Evolutionary conservation across 768 basidiomycete genomes (phyloP).

Genomic region (Termitomyces bulborhizus): DNA sequence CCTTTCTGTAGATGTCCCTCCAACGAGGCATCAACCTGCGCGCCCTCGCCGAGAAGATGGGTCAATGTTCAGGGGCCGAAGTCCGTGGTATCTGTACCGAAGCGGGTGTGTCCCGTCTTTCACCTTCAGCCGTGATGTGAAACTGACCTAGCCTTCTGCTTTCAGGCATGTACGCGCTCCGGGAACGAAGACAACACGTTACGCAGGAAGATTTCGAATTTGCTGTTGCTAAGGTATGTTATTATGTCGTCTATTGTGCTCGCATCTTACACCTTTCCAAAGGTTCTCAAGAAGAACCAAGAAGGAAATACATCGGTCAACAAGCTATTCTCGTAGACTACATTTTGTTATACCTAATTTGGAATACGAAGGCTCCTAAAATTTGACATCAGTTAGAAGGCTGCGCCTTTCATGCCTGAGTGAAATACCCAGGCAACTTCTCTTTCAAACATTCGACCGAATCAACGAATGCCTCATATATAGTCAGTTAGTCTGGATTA

Average conservation of each 20-base stretch:
- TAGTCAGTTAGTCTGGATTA: background rate
- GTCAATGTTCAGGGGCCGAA: conserved; percentile 96
- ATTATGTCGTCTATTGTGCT: background rate
- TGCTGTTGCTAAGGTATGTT: conserved; percentile 83
- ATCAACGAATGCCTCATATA: background rate
- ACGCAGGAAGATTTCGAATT: conserved; percentile 99
- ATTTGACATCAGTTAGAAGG: too few relatives aligned
- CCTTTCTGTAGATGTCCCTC: conserved; percentile 73
- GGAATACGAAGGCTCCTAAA: background rate
- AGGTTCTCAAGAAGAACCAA: conserved; percentile 94
- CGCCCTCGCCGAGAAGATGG: conserved; percentile 97
- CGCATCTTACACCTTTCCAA: conserved; percentile 3
- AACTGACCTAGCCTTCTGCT: background rate
- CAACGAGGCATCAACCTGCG: conserved; percentile 98
- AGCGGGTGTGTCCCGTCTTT: conserved; percentile 53
- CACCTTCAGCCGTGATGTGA: background rate
- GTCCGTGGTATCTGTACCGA: conserved; percentile 97
- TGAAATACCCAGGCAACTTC: background rate
- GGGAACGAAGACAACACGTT: conserved; percentile 93
- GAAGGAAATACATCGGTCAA: conserved; percentile 91
- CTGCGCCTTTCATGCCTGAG: too few relatives aligned
- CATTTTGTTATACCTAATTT: background rate
- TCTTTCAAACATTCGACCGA: background rate
- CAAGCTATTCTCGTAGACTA: conserved; percentile 80
- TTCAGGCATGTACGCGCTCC: conserved; percentile 90